phyloP scores from a whole-genome alignment of 345 rosid genomes.

The Lagerstroemia speciosa region DNA sequence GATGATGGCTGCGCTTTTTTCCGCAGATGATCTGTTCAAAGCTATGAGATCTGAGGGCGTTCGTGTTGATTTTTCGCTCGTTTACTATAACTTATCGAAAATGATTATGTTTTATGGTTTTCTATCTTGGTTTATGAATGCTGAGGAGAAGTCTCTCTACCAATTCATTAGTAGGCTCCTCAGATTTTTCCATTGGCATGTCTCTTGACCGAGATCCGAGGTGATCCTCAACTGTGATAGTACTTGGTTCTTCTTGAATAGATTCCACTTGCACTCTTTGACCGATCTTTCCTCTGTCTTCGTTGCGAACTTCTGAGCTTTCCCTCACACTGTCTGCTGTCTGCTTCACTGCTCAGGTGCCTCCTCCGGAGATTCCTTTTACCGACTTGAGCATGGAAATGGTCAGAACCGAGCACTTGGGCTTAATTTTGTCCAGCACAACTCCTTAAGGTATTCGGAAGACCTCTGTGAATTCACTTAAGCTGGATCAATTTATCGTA shows the following conservation, averaged over 20 bases:
- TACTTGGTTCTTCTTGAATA: not conserved
- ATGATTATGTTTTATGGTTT: no score
- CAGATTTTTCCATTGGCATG: no score
- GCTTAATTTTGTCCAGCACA: slow-evolving; percentile 51
- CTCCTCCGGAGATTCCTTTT: slow-evolving; percentile 38
- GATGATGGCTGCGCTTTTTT: no score
- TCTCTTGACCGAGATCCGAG: no score
- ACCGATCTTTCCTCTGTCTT: not conserved
- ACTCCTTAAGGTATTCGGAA: slow-evolving; percentile 54
- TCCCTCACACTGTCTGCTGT: slow-evolving; percentile 2
- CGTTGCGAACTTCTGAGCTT: slow-evolving; percentile 8
- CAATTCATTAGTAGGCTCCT: no score
- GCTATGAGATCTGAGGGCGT: no score
- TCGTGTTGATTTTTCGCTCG: no score
- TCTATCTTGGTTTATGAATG: no score
- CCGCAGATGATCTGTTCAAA: no score
- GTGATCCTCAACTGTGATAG: no score
- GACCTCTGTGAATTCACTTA: slow-evolving; percentile 41
- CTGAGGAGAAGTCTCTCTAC: not conserved
- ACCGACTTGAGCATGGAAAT: slow-evolving; percentile 57
- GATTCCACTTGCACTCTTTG: not conserved
- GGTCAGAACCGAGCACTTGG: slow-evolving; percentile 44
- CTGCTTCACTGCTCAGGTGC: slow-evolving; percentile 44
- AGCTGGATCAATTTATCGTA: slow-evolving; percentile 49
- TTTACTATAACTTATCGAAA: no score